phyloP scores from a whole-genome alignment of 2,329 filamentous ascomycete genomes.

The Phyllosticta citrichinensis region DNA sequence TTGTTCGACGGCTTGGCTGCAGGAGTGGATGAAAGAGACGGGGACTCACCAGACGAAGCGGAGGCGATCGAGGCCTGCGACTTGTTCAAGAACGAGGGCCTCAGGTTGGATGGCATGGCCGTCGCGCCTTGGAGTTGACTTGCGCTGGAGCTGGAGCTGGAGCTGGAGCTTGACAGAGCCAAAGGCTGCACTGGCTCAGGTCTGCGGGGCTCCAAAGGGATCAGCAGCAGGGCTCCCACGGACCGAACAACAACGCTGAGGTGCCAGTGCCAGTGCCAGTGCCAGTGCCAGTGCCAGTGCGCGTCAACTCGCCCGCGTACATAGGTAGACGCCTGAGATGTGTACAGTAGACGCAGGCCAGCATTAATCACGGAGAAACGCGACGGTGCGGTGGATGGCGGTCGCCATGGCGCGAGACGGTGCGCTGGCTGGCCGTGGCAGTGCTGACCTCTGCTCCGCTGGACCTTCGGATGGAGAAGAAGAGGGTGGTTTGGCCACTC shows the following conservation, averaged over 20 bases:
- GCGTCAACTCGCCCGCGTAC: no score
- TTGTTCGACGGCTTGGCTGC: not conserved
- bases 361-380: not conserved
- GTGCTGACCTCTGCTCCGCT: not conserved
- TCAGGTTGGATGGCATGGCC: constrained; percentile 25
- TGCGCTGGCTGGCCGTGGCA: not conserved
- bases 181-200: not conserved
- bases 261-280: no score
- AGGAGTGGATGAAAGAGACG: not conserved
- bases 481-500: not conserved
- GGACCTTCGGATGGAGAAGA: not conserved
- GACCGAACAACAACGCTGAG: not conserved
- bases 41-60: constrained; percentile 13
- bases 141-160: not conserved
- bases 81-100: constrained; percentile 26
- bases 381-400: not conserved
- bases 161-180: not conserved
- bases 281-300: no score
- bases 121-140: not conserved
- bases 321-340: no score
- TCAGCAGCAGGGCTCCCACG: constrained; percentile 1
- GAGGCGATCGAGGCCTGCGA: constrained; percentile 29
- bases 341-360: no score
- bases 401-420: not conserved
- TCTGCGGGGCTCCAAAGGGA: constrained; percentile 8